phyloP scores from a whole-genome alignment of 805 yeast species.

The Wickerhamomyces sydowiorum region DNA sequence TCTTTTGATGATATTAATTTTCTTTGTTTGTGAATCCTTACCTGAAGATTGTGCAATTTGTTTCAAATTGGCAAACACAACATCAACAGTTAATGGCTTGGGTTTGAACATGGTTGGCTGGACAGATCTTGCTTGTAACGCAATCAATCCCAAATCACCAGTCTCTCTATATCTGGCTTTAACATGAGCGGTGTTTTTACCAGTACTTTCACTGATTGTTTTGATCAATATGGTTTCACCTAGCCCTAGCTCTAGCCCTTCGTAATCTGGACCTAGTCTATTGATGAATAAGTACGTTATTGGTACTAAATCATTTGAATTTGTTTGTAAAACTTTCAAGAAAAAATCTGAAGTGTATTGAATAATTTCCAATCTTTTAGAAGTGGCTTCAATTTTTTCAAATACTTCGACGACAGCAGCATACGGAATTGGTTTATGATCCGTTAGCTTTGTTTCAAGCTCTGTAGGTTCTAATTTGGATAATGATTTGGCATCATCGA shows the following conservation, averaged over 20 bases:
- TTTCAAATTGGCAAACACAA: slow-evolving; percentile 69
- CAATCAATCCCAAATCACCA: slow-evolving; percentile 91
- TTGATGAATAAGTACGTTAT: slow-evolving; percentile 84
- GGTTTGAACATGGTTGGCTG: slow-evolving; percentile 96
- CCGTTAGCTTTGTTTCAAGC: background rate
- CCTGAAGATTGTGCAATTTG: slow-evolving; percentile 78
- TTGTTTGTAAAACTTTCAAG: slow-evolving; percentile 49
- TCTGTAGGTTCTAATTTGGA: slow-evolving; percentile 7
- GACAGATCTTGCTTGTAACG: slow-evolving; percentile 71
- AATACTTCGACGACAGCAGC: slow-evolving; percentile 52
- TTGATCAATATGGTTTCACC: slow-evolving; percentile 88
- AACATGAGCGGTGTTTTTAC: slow-evolving; percentile 65
- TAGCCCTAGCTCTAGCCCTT: slow-evolving; percentile 86
- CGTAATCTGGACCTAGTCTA: slow-evolving; percentile 91
- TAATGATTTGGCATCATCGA: slow-evolving; percentile 16
- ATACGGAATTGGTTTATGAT: slow-evolving; percentile 26
- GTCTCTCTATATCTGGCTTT: slow-evolving; percentile 68
- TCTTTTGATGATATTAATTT: slow-evolving; percentile 73
- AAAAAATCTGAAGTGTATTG: slow-evolving; percentile 72
- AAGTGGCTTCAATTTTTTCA: slow-evolving; percentile 70
- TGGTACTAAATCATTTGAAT: slow-evolving; percentile 51
- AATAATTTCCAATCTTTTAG: slow-evolving; percentile 79
- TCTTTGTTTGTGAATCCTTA: slow-evolving; percentile 71
- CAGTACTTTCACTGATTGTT: slow-evolving; percentile 87
- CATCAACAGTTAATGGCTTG: slow-evolving; percentile 63